A percentile compares a stretch with the other conserved stretches of the same genome.
Evolutionary conservation across 768 basidiomycete species (phyloP).

Genomic region (Serendipita sp.): DNA sequence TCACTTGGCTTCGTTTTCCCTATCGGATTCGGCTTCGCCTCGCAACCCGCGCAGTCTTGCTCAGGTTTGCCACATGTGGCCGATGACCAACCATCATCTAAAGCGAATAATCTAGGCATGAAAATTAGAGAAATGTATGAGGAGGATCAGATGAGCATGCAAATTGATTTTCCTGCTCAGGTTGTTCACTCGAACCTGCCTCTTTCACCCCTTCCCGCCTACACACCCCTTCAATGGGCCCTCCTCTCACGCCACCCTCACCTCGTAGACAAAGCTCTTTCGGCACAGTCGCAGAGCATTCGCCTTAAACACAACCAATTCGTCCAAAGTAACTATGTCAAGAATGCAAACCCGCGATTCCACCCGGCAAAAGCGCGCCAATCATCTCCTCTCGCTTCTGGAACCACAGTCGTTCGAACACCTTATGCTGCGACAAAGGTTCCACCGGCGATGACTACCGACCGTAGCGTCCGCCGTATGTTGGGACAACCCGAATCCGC

Average conservation of each 20-base stretch:
- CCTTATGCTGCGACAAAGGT: neutral
- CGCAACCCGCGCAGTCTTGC: neutral
- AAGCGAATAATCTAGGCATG: neutral
- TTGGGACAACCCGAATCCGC: neutral
- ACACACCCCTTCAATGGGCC: neutral
- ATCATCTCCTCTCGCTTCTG: neutral
- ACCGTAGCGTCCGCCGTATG: neutral
- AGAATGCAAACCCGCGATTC: neutral
- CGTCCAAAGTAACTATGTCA: neutral
- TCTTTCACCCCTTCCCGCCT: neutral
- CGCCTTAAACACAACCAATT: neutral
- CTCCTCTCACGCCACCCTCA: neutral
- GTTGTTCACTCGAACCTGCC: neutral
- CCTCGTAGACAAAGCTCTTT: neutral
- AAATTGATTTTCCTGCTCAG: too few relatives aligned
- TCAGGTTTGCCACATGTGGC: neutral
- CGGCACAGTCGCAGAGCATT: neutral
- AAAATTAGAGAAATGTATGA: neutral
- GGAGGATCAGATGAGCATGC: too few relatives aligned
- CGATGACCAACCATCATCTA: neutral
- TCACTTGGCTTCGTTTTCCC: too few relatives aligned
- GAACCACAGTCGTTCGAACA: neutral
- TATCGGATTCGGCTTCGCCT: neutral
- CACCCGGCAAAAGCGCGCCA: neutral
- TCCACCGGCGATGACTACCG: neutral